These are phyloP conservation scores for Flaveria bidentis DNA, from an alignment of 129 eudicot genomes.

Conservation along the genomic window DNA sequence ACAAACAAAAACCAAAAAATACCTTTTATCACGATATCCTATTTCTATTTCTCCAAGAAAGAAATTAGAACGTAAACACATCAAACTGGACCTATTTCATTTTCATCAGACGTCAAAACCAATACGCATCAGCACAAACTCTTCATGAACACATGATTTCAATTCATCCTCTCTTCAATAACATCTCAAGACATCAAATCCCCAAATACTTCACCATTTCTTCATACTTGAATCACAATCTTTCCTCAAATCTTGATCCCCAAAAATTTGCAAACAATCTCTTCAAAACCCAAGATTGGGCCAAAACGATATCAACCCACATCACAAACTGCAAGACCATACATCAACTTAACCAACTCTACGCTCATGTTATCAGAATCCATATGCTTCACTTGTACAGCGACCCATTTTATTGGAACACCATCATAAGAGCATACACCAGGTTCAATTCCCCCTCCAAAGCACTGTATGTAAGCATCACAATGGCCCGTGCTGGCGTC, in stretches of 20 bases:
- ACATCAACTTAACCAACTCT: conserved; percentile 47
- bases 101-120: too few species aligned
- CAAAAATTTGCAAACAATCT: neutral
- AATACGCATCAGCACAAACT: too few species aligned
- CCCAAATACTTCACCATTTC: conserved; percentile 32
- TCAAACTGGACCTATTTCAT: too few species aligned
- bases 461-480: conserved; percentile 45
- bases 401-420: conserved; percentile 68
- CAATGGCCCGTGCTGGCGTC: conserved; percentile 60
- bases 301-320: conserved; percentile 47
- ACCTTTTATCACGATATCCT: too few species aligned
- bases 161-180: conserved; percentile 15
- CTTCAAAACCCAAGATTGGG: conserved; percentile 30
- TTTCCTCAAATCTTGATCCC: conserved; percentile 22
- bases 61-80: too few species aligned
- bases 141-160: conserved; percentile 21
- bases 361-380: conserved; percentile 57
- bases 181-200: conserved; percentile 14
- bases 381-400: conserved; percentile 47
- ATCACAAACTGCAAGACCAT: conserved; percentile 53
- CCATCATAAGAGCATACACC: conserved; percentile 54
- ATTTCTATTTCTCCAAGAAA: too few species aligned
- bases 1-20: too few species aligned
- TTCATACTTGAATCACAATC: conserved; percentile 27
- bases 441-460: conserved; percentile 46